Evolutionary conservation across 306 rosid species (phyloP), one percentile per base, ranked within the genome.

Genomic region (Cucurbita pepo): DNA sequence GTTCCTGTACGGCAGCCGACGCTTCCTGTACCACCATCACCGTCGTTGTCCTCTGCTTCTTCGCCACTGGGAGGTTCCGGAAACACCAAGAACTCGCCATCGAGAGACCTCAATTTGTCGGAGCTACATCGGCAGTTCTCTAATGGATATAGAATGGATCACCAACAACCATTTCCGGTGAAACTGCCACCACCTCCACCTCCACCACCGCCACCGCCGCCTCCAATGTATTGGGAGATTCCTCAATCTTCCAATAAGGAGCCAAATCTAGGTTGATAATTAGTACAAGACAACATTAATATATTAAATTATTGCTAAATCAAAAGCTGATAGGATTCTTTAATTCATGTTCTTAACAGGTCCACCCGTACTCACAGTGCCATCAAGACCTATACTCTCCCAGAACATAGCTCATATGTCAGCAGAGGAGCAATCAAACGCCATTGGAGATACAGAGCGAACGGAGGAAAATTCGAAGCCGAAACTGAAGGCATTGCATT

Each of bases 401-500:
- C 92, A 82, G 76, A 83, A 69, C 16, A 78, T 78, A 21, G 77
- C 76, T 11, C 73, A 82, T 1, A 69, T 64, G 55, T 58, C 69
- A 3, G 18, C 54, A 6, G 63, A 13, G 37, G 83, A 84, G 71
- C 53, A 41, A 10, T 56, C 77, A 5, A 36, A 76, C 44, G n/a
- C 51, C 78, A 71, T 34, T 38, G 80, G 10, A 62, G 22, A 9
- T 45, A 47, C 61, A 62, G 82, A 75, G 43, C 73, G 21, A 52
- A 72, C 30, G 9, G 88, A 83, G 41, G 86, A 86, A 21, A 75
- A 67, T 36, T 72, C 48, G 4, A 90, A 82, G 86, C 96, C 89
- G 34, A 92, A 90, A 79, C 81, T 92, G 86, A 90, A 92, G 82
- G 83, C 98, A 79, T 92, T 92, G 22, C 96, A 90, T 82, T 88